Conservation (phyloP, 2,329 filamentous ascomycete species). For the Epichloe scottii region DNA sequence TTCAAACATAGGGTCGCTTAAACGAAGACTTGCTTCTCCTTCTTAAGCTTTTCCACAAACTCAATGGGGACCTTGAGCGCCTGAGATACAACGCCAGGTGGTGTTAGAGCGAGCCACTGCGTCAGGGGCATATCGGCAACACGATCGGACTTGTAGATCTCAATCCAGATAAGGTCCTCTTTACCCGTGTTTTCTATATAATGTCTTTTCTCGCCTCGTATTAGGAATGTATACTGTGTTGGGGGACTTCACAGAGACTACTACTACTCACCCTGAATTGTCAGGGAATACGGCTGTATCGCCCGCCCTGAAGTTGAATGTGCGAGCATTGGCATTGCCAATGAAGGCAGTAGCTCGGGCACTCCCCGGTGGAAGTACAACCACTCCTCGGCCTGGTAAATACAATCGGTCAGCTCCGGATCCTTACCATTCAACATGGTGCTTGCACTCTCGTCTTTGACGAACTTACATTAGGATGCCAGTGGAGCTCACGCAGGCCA, state of each 20-base stretch:
- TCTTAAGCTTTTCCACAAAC: conserved; percentile 45
- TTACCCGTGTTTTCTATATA: conserved; percentile 58
- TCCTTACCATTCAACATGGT: not conserved
- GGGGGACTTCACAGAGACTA: not conserved
- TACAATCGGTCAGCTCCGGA: not conserved
- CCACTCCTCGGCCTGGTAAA: conserved; percentile 51
- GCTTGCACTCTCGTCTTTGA: too few species aligned
- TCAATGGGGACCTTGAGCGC: conserved; percentile 44
- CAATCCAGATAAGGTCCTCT: conserved; percentile 54
- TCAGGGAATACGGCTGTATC: conserved; percentile 58
- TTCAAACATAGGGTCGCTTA: not conserved
- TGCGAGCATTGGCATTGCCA: conserved; percentile 46
- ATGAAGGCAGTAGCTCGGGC: conserved; percentile 54
- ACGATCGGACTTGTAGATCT: conserved; percentile 55
- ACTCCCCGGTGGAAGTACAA: conserved; percentile 55
- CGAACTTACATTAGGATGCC: conserved; percentile 48
- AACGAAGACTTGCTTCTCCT: conserved; percentile 48
- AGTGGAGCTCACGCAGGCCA: conserved; percentile 53
- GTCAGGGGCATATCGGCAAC: conserved; percentile 54
- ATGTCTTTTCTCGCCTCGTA: conserved; percentile 28
- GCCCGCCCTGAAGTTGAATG: conserved; percentile 55
- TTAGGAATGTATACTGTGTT: not conserved
- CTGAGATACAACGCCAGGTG: conserved; percentile 47
- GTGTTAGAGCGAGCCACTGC: conserved; percentile 59
- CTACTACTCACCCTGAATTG: conserved; percentile 36